These are phyloP conservation scores for Gonapodya sp. DNA, from an alignment of 192 early-diverging fungal genomes.

Conservation along the genomic window DNA sequence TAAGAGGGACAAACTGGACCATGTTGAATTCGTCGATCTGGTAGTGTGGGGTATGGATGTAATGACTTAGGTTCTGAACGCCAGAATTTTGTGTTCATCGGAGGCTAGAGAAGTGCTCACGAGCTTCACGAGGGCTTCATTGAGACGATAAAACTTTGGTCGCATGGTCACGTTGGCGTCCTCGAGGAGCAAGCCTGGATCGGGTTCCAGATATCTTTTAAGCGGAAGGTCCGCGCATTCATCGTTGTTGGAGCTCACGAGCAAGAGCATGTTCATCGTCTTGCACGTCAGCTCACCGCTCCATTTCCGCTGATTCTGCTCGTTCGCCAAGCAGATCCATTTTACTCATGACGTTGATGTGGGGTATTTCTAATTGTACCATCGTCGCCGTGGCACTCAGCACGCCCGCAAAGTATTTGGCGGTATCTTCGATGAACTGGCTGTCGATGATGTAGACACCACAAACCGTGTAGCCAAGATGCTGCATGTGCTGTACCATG, in stretches of 20 bases:
- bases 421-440: slow-evolving; percentile 91
- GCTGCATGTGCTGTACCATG: slow-evolving; percentile 56
- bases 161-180: slow-evolving; percentile 67
- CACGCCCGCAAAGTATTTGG: slow-evolving; percentile 95
- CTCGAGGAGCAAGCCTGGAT: slow-evolving; percentile 73
- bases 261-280: background rate
- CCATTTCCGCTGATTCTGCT: slow-evolving; percentile 20
- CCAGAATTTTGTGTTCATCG: background rate
- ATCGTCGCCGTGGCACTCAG: slow-evolving; percentile 92
- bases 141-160: slow-evolving; percentile 72
- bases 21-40: slow-evolving; percentile 94
- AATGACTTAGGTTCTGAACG: slow-evolving; percentile 1
- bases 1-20: slow-evolving; percentile 89
- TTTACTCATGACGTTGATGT: slow-evolving; percentile 96
- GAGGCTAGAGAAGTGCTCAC: slow-evolving; percentile 23
- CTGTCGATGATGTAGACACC: slow-evolving; percentile 87
- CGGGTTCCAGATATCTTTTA: slow-evolving; percentile 89
- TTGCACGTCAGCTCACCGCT: slow-evolving; percentile 23
- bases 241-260: background rate
- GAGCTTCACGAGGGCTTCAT: slow-evolving; percentile 78
- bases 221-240: background rate
- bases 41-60: background rate
- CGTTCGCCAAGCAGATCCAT: slow-evolving; percentile 76
- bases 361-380: slow-evolving; percentile 95
- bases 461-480: slow-evolving; percentile 74